Evolutionary conservation across 2,329 filamentous ascomycete genomes (phyloP).

Genomic region (Ambrosiella xylebori): DNA sequence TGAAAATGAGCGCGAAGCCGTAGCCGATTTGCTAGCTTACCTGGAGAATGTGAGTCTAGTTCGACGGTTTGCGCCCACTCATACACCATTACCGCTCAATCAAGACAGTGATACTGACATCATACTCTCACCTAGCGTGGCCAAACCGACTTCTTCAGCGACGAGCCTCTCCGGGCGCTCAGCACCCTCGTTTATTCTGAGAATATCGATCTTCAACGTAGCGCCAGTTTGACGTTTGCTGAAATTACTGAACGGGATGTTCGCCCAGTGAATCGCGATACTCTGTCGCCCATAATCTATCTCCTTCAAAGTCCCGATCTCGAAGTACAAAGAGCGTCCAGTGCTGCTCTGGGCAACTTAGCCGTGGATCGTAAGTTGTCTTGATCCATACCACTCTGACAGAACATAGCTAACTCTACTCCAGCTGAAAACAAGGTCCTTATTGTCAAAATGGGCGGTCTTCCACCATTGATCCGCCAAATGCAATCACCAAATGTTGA

Average conservation of each 20-base stretch:
- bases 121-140: slow-evolving; percentile 43
- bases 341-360: slow-evolving; percentile 85
- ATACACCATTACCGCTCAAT: not conserved
- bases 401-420: not conserved
- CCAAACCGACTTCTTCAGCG: slow-evolving; percentile 96
- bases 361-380: slow-evolving; percentile 74
- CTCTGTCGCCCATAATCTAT: slow-evolving; percentile 88
- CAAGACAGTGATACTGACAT: slow-evolving; percentile 18
- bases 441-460: slow-evolving; percentile 81
- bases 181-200: slow-evolving; percentile 96
- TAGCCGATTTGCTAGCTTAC: slow-evolving; percentile 86
- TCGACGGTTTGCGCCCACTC: not conserved
- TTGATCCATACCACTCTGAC: not conserved
- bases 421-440: slow-evolving; percentile 92
- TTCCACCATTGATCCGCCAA: slow-evolving; percentile 83
- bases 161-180: slow-evolving; percentile 80
- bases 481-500: slow-evolving; percentile 98
- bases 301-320: slow-evolving; percentile 90
- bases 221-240: slow-evolving; percentile 93
- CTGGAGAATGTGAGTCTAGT: slow-evolving; percentile 67
- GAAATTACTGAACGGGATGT: slow-evolving; percentile 99
- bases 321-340: slow-evolving; percentile 91
- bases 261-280: slow-evolving; percentile 83
- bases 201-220: slow-evolving; percentile 93
- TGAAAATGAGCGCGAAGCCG: slow-evolving; percentile 91